phyloP scores from a whole-genome alignment of 2,329 filamentous ascomycete genomes.

The Chrysosphaeria jannelii region DNA sequence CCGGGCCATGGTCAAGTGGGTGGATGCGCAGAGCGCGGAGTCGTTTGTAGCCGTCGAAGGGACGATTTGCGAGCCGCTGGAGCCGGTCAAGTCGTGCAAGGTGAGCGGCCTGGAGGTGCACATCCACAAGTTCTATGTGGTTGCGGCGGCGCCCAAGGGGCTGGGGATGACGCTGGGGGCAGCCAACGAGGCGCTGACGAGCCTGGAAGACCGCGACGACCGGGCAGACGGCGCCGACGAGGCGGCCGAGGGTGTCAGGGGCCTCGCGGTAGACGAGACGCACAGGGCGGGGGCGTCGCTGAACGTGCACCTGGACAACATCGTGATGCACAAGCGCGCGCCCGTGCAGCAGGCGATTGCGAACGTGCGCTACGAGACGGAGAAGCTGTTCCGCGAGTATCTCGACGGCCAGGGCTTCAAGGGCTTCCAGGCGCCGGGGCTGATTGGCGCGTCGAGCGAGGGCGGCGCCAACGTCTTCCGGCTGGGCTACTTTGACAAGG shows the following conservation, averaged over 20 bases:
- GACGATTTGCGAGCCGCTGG: conserved; percentile 48
- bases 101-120: conserved; percentile 65
- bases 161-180: conserved; percentile 26
- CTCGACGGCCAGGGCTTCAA: conserved; percentile 46
- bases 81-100: conserved; percentile 66
- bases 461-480: conserved; percentile 80
- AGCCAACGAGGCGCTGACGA: conserved; percentile 22
- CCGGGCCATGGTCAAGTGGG: conserved; percentile 88
- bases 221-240: conserved; percentile 10
- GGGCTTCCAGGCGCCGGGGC: conserved; percentile 65
- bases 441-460: conserved; percentile 74
- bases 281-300: conserved; percentile 43
- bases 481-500: conserved; percentile 64
- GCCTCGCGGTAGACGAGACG: conserved; percentile 5
- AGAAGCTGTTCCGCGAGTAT: conserved; percentile 20
- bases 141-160: conserved; percentile 29
- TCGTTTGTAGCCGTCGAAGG: conserved; percentile 62
- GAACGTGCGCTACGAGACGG: conserved; percentile 14
- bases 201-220: conserved; percentile 29
- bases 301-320: conserved; percentile 67
- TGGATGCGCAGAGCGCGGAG: conserved; percentile 42
- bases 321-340: conserved; percentile 71
- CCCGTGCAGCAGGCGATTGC: conserved; percentile 69
- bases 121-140: conserved; percentile 55
- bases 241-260: conserved; percentile 6